These are phyloP conservation scores for Umbelopsis isabellina DNA, from an alignment of 192 early-diverging fungal species.

Conservation along the genomic window DNA sequence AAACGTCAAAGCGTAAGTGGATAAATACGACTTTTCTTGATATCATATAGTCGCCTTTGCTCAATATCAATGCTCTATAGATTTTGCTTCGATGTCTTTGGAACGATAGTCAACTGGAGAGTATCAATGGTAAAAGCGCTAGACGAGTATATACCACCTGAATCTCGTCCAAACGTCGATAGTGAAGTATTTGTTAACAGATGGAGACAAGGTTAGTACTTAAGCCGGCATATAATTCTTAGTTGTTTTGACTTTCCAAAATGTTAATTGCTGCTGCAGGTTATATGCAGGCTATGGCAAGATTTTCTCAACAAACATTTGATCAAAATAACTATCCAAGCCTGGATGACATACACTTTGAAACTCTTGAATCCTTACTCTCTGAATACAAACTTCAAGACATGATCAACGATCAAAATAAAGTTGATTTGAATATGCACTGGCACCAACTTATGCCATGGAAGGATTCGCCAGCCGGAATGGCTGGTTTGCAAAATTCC, in stretches of 20 bases:
- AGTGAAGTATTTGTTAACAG: neutral
- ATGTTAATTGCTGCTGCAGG: neutral
- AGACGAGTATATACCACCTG: neutral
- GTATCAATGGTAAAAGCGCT: neutral
- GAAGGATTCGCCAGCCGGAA: neutral
- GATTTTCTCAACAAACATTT: neutral
- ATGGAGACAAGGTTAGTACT: neutral
- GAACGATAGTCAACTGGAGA: conserved; percentile 4
- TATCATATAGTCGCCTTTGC: too few species aligned
- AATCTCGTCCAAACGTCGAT: neutral
- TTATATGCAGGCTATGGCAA: neutral
- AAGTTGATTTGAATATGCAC: neutral
- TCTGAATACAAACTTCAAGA: neutral
- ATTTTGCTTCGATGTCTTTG: conserved; percentile 17
- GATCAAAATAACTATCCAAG: neutral
- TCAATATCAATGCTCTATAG: neutral
- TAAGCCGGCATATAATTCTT: too few species aligned
- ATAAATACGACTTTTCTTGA: too few species aligned
- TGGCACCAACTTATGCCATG: conserved; percentile 2
- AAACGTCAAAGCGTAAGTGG: too few species aligned
- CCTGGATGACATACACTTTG: conserved; percentile 5
- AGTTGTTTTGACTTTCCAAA: neutral
- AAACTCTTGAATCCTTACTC: neutral
- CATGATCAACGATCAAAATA: neutral
- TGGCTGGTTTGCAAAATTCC: neutral